These are phyloP conservation scores for Jatropha curcas DNA, from an alignment of 345 rosid genomes.

Conservation along the genomic window DNA sequence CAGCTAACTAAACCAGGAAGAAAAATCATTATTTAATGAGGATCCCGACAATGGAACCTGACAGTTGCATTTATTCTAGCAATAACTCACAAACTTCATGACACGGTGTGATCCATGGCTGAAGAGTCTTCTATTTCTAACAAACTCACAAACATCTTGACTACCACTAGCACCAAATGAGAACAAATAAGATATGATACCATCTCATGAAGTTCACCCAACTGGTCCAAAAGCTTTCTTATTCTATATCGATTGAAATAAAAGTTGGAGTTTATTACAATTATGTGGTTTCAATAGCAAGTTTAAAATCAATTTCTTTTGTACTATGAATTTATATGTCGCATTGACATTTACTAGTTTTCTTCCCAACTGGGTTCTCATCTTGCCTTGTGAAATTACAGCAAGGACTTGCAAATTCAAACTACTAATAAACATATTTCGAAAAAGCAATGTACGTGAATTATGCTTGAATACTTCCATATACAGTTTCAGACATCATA, in stretches of 20 bases:
- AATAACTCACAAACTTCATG: background rate
- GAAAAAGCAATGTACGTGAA: background rate
- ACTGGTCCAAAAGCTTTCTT: background rate
- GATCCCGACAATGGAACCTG: background rate
- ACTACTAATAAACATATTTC: background rate
- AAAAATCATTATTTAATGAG: conserved; percentile 17
- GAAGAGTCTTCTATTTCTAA: background rate
- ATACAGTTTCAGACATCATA: background rate
- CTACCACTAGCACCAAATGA: background rate
- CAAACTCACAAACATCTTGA: background rate
- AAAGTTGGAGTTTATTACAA: background rate
- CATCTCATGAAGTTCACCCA: background rate
- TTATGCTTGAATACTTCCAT: background rate
- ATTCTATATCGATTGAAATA: background rate
- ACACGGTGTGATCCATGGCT: background rate
- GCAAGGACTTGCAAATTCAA: background rate
- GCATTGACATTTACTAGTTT: background rate
- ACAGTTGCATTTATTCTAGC: background rate
- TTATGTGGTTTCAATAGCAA: background rate
- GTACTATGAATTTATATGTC: background rate
- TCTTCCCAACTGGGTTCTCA: background rate
- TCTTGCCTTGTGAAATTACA: background rate
- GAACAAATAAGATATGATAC: background rate
- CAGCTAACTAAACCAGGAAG: conserved; percentile 65
- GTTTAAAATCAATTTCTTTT: background rate